Evolutionary conservation across 208 protist species (phyloP).

Genomic region (Leishmania aethiopica): DNA sequence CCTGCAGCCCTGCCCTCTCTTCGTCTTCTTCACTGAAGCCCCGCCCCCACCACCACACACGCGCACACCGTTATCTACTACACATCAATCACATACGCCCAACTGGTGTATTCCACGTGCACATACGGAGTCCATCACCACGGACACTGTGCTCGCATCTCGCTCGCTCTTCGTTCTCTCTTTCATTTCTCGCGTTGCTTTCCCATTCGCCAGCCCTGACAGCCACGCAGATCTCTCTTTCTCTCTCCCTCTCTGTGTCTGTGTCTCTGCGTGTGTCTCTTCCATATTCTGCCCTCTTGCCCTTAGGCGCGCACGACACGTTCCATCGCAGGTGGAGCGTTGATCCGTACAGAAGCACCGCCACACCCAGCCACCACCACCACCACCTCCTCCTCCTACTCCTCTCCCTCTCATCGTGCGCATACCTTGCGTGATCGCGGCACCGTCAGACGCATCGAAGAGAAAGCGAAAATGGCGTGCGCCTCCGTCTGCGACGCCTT

Average conservation of each 20-base stretch:
- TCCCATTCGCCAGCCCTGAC: background rate
- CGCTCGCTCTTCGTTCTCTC: background rate
- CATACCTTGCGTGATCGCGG: background rate
- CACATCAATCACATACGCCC: background rate
- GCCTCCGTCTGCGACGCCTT: conserved; percentile 38
- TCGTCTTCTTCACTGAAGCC: background rate
- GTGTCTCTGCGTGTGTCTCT: background rate
- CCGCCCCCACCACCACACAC: background rate
- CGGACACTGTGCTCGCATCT: background rate
- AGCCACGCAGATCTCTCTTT: background rate
- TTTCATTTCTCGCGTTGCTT: background rate
- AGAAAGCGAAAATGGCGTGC: conserved; percentile 27
- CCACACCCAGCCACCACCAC: background rate
- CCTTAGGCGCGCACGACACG: background rate
- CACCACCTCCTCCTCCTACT: background rate
- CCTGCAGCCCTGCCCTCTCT: background rate
- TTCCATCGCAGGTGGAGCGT: background rate
- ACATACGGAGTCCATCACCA: background rate
- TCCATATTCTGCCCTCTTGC: background rate
- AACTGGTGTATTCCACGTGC: background rate
- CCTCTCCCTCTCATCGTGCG: background rate
- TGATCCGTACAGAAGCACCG: background rate
- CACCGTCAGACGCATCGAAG: conserved; percentile 1
- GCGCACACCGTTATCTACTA: background rate
- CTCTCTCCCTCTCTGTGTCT: background rate